Evolutionary conservation across 2,329 filamentous ascomycete genomes (phyloP), one percentile per base, ranked within the genome.

Genomic region (Microsporum audouinii): DNA sequence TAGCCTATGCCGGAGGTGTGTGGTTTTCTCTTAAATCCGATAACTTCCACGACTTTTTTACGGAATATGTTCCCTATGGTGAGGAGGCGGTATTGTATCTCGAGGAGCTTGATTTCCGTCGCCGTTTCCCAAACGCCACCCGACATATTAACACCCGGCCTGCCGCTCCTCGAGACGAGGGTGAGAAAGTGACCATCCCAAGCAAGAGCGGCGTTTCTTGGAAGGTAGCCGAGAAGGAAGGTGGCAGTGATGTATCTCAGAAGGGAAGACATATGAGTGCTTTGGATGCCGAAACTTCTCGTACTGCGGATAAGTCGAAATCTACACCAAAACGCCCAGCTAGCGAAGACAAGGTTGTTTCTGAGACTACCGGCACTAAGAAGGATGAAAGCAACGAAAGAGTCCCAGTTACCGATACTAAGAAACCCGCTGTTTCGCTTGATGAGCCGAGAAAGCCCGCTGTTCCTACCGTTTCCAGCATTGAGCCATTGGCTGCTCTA

Each of bases 21-120:
- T 96, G 88, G 80, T 94, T 95, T 75, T 92, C 94, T 60, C 85
- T 95, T 66, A 82, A 94, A 75, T 95, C 88, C 71, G 94, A 99
- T 79, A 96, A 90, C 77, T 99, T 97, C 82, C 92, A 99, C 77
- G 94, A 99, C 76, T 94, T 96, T 80, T 99, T 99, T 78, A 97
- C 91, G 69, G 91, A 96, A 77, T 99, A 92, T 74, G 78, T 99
- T 17, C 94, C 94, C 27, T 96, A 88, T 67, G 94, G 91, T 69
- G 94, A 99, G 77, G 89, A 96, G 72, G 88, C 88, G 17, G 92
- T 99, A 53, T 84, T 95, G 31, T 97, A 95, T 77, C 86, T 99
- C 59, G 94, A 99, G 76, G 94, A 99, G 77, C 84, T 88, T 67
- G 91, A 96, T 70, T 96, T 96, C 79, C 85, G 88, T 72, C 91